Base-by-base conservation (phyloP, 2,329 filamentous ascomycete genomes). In the Colletotrichum somersetense region DNA sequence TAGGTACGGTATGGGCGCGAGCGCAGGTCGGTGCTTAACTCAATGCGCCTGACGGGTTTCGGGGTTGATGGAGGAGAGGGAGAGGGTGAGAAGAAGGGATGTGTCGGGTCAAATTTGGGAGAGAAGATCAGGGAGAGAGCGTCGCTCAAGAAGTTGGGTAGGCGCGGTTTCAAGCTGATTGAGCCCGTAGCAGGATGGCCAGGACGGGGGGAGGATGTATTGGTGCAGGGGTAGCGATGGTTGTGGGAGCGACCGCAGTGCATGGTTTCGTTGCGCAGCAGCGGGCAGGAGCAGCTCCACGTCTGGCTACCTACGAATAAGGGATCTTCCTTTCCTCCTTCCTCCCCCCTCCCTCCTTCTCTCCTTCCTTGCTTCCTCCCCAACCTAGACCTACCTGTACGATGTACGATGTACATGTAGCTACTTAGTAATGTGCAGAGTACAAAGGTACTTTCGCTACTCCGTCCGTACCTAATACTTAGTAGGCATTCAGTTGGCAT, bases 21-120 rank as follows among this genome's bases (percentile, higher is more conserved):
- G 40, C 62, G 56, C 56, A 57, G 67, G 67, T 73, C 71, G 52
- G 62, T 73, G 67, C 67, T 73, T 62, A 73, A 71, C 71, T 70
- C 62, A 71, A 71, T 71, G 71, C 67, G 71, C 71, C 71, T 73
- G 71, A 46, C 67, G 66, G 67, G 71, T 71, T 73, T 73, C 62
- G 70, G 66, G 58, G 18, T 23, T 59, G 63, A 56, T 48, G 63
- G 50, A 59, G 53, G 52, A 44, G 52, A 57, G 59, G 57, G 55
- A 66, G 56, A 52, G 50, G 42, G 23, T 40, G 67, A 62, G 48
- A 67, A 67, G 61, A 66, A 61, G 56, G 71, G 67, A 73, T 67
- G 67, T 42, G 62, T 66, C 67, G 62, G 71, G 67, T 73, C 62
- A 62, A 73, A 66, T 48, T 42, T 72, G 62, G 61, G 62, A 71